phyloP scores from a whole-genome alignment of 2,329 filamentous ascomycete genomes.

The Pseudocercospora ulei region DNA sequence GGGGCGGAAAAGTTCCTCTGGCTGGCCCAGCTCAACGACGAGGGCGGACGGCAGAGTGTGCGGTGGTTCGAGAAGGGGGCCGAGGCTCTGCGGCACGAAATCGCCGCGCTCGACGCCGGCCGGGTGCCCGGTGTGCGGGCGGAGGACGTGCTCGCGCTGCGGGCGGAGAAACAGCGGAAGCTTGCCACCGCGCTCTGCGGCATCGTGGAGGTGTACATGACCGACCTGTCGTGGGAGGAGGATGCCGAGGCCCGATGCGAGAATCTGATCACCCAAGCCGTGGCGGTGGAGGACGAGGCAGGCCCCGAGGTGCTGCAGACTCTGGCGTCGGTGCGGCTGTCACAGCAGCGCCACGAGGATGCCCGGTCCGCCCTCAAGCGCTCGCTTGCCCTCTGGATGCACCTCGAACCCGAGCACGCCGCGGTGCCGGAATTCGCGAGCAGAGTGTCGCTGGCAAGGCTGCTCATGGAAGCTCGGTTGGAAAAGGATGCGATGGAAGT shows the following conservation, averaged over 20 bases:
- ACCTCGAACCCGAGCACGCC: constrained; percentile 61
- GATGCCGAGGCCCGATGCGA: constrained; percentile 88
- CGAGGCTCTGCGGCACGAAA: constrained; percentile 59
- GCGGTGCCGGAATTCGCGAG: constrained; percentile 76
- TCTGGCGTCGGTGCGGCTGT: constrained; percentile 84
- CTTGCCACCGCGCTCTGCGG: constrained; percentile 87
- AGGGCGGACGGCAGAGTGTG: constrained; percentile 52
- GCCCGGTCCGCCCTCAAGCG: constrained; percentile 66
- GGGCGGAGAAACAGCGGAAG: constrained; percentile 65
- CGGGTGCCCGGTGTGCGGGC: constrained; percentile 32
- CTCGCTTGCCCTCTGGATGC: constrained; percentile 75
- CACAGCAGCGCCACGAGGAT: constrained; percentile 68
- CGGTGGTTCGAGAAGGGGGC: constrained; percentile 59
- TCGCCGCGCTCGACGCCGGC: constrained; percentile 52
- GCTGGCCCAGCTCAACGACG: constrained; percentile 74
- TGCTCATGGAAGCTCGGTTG: constrained; percentile 85
- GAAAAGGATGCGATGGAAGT: constrained; percentile 77
- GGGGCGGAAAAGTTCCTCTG: constrained; percentile 91
- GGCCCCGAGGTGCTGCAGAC: constrained; percentile 90
- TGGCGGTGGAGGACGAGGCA: constrained; percentile 64
- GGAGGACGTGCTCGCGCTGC: constrained; percentile 36
- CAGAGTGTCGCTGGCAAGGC: constrained; percentile 68
- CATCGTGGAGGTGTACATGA: constrained; percentile 97
- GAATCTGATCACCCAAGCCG: constrained; percentile 77
- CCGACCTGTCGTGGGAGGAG: constrained; percentile 64